A percentile compares a stretch with the other conserved stretches of the same genome.
Evolutionary conservation across 164 flowering plant genomes (phyloP).

Genomic region (Cinnamomum micranthum): DNA sequence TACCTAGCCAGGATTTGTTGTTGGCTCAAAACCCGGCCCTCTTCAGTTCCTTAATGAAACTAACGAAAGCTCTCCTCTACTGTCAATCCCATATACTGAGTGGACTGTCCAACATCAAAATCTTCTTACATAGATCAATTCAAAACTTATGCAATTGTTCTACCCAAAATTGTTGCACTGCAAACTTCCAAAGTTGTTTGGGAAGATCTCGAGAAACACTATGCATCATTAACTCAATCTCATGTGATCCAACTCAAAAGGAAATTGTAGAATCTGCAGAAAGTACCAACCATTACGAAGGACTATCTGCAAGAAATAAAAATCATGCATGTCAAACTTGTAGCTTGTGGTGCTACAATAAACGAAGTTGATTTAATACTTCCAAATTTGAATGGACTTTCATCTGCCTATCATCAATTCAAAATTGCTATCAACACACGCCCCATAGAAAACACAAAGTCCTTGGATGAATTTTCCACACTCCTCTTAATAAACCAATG

Average conservation of each 20-base stretch:
- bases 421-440: background rate
- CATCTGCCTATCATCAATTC: background rate
- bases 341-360: background rate
- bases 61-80: background rate
- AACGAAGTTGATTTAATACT: background rate
- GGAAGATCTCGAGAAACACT: background rate
- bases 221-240: background rate
- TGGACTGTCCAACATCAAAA: background rate
- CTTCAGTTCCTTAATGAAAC: background rate
- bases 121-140: background rate
- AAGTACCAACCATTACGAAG: background rate
- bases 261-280: background rate
- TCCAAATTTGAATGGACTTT: background rate
- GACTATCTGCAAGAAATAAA: background rate
- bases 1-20: background rate
- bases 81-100: background rate
- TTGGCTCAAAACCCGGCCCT: background rate
- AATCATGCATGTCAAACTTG: background rate
- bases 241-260: background rate
- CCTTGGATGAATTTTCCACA: background rate
- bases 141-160: background rate
- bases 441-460: background rate
- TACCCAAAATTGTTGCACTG: background rate
- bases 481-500: too few relatives aligned
- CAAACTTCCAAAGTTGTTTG: background rate